phyloP scores from a whole-genome alignment of 495 filamentous ascomycete species.

The Venustampulla echinocandica region DNA sequence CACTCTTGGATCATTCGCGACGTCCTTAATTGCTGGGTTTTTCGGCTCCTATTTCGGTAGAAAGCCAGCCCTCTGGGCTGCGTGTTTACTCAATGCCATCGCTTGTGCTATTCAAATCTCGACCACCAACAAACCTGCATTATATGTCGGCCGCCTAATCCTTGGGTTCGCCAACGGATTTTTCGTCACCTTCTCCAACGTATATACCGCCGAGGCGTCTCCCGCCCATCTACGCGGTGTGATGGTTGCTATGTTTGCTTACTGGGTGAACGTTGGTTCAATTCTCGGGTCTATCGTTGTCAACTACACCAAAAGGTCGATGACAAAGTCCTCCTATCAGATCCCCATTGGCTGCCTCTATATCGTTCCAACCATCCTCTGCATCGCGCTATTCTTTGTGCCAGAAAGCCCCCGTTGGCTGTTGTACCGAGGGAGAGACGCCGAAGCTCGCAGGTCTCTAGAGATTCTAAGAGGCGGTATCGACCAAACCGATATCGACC shows the following conservation, averaged over 20 bases:
- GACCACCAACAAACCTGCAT: constrained; percentile 30
- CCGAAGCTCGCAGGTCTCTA: constrained; percentile 27
- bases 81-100: constrained; percentile 34
- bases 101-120: constrained; percentile 41
- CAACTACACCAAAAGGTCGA: constrained; percentile 35
- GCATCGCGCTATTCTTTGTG: constrained; percentile 39
- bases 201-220: constrained; percentile 37
- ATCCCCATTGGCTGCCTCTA: constrained; percentile 47
- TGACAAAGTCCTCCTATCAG: constrained; percentile 35
- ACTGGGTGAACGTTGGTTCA: constrained; percentile 42
- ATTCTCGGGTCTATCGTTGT: constrained; percentile 46
- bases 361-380: constrained; percentile 39
- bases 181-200: constrained; percentile 44
- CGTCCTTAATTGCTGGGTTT: constrained; percentile 33
- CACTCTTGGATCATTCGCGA: constrained; percentile 34
- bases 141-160: constrained; percentile 42
- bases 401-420: constrained; percentile 48
- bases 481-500: constrained; percentile 24
- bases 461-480: constrained; percentile 21
- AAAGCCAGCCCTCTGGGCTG: constrained; percentile 36
- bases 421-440: constrained; percentile 26
- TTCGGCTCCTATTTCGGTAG: constrained; percentile 24
- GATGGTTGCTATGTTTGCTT: constrained; percentile 41
- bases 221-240: constrained; percentile 38
- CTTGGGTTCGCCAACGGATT: constrained; percentile 46